phyloP scores from a whole-genome alignment of 2,329 filamentous ascomycete genomes.

The Penicillium psychrosexuale region DNA sequence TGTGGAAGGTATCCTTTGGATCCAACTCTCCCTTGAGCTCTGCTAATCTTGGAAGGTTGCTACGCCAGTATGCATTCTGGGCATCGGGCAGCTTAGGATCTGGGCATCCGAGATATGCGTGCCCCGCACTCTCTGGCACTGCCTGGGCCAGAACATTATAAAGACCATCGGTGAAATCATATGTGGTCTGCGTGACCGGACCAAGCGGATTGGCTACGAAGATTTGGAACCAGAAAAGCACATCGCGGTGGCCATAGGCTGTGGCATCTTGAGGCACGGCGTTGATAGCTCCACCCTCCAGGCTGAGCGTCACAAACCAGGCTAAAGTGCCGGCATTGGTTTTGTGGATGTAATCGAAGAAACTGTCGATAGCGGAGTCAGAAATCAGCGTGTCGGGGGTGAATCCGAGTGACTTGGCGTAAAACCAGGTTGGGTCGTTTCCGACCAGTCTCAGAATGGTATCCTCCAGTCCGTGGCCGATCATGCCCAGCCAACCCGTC shows the following conservation, averaged over 20 bases:
- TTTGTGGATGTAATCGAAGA: conserved; percentile 37
- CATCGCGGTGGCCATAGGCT: conserved; percentile 61
- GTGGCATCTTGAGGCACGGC: conserved; percentile 55
- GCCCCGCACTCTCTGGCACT: conserved; percentile 31
- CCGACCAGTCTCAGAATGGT: neutral
- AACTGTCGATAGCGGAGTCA: conserved; percentile 39
- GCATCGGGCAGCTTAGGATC: conserved; percentile 48
- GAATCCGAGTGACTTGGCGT: conserved; percentile 56
- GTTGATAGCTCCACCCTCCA: conserved; percentile 57
- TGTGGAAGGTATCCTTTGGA: conserved; percentile 54
- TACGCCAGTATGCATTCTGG: conserved; percentile 54
- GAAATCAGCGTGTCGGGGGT: conserved; percentile 48
- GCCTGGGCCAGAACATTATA: conserved; percentile 34
- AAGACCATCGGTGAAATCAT: conserved; percentile 51
- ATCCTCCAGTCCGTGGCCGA: neutral
- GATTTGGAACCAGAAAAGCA: conserved; percentile 59
- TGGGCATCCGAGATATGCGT: conserved; percentile 61
- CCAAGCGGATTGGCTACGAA: conserved; percentile 53
- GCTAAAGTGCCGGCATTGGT: conserved; percentile 50
- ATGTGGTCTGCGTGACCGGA: conserved; percentile 44
- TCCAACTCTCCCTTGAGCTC: conserved; percentile 50
- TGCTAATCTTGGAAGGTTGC: conserved; percentile 26
- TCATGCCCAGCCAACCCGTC: neutral
- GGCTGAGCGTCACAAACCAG: conserved; percentile 62
- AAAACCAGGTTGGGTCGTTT: conserved; percentile 39